Conservation (phyloP, 1,139 yeast genomes). For the Arxiozyma slooffiae region DNA sequence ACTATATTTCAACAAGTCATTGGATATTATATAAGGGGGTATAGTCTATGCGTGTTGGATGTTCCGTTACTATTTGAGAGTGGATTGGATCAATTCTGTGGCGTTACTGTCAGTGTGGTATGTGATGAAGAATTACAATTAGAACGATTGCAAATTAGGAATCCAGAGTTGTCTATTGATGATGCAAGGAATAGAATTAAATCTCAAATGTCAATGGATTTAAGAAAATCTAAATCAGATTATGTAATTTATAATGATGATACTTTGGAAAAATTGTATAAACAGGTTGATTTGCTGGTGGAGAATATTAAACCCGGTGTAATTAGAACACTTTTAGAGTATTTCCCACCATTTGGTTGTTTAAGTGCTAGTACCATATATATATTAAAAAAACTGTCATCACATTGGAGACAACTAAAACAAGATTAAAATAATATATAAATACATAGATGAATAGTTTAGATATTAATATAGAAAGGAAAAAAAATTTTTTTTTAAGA, state of each 20-base stretch:
- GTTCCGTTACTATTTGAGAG: constrained; percentile 86
- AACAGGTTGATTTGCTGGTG: constrained; percentile 40
- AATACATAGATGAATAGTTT: background rate
- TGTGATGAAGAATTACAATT: constrained; percentile 53
- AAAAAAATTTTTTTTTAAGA: too few relatives aligned
- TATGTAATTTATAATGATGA: constrained; percentile 57
- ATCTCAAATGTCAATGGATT: constrained; percentile 63
- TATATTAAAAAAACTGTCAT: constrained; percentile 13
- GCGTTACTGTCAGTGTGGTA: constrained; percentile 53
- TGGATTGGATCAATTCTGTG: constrained; percentile 61
- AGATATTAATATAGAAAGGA: background rate
- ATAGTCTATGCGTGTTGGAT: constrained; percentile 61
- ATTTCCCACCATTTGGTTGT: constrained; percentile 51
- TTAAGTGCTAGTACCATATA: constrained; percentile 40
- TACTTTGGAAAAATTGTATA: constrained; percentile 40
- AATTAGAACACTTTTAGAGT: constrained; percentile 34
- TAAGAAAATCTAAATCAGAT: constrained; percentile 54
- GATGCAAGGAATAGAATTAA: constrained; percentile 66
- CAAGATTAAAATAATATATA: background rate
- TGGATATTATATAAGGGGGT: constrained; percentile 44
- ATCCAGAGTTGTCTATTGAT: constrained; percentile 52
- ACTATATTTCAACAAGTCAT: constrained; percentile 54
- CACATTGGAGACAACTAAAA: constrained; percentile 1
- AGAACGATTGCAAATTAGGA: constrained; percentile 52
- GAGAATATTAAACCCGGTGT: constrained; percentile 38